A percentile compares a stretch with the other conserved stretches of the same genome.
Evolutionary conservation across 208 protist genomes (phyloP).

Genomic region (Trypanosoma scelopori): DNA sequence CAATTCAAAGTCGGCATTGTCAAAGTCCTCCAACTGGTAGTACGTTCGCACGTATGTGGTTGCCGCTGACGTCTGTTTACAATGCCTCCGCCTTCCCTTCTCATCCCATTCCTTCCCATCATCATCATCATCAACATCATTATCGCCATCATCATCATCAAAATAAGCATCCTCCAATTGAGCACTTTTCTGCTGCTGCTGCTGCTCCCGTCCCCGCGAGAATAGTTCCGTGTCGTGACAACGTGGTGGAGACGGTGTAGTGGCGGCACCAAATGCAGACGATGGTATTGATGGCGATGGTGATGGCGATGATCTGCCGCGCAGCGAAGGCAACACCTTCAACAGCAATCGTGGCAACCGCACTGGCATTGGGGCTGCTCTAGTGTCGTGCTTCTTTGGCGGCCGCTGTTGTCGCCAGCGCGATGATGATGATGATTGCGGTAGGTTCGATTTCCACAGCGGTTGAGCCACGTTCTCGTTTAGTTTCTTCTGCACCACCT

Average conservation of each 20-base stretch:
- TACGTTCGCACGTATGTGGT: slow-evolving; percentile 35
- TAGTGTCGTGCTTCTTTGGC: slow-evolving; percentile 2
- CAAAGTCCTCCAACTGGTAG: slow-evolving; percentile 88
- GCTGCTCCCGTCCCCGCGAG: too few species aligned
- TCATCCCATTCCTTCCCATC: background rate
- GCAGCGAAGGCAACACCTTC: slow-evolving; percentile 11
- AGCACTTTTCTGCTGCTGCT: background rate
- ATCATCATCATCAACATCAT: too few species aligned
- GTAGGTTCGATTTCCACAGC: background rate
- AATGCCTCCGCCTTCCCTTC: background rate
- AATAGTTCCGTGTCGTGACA: background rate
- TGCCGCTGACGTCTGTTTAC: background rate
- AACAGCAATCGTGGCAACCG: slow-evolving; percentile 9
- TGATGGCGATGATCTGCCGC: background rate
- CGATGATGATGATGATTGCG: background rate
- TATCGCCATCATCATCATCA: too few species aligned
- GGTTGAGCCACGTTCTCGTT: background rate
- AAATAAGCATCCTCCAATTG: background rate
- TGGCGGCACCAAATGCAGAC: too few species aligned
- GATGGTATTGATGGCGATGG: too few species aligned
- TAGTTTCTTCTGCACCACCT: slow-evolving; percentile 41
- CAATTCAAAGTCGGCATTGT: slow-evolving; percentile 65
- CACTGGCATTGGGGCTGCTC: slow-evolving; percentile 21
- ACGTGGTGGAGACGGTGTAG: background rate
- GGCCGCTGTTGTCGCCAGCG: background rate